phyloP scores from a whole-genome alignment of 345 rosid genomes.

The Melaleuca quinquenervia region DNA sequence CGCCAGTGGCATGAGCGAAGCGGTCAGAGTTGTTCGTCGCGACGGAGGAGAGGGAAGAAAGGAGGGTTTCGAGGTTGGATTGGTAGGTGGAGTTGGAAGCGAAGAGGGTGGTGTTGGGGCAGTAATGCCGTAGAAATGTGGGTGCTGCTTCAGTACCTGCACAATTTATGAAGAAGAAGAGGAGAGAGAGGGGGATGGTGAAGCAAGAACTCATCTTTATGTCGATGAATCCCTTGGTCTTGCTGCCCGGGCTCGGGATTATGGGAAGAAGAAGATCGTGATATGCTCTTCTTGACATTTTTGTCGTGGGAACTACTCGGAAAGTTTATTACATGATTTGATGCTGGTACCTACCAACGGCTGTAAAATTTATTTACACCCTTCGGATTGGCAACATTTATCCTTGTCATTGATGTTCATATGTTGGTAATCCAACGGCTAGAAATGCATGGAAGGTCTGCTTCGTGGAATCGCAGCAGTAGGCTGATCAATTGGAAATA shows the following conservation, averaged over 20 bases:
- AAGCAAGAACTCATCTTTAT: background rate
- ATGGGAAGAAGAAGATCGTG: background rate
- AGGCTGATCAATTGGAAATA: background rate
- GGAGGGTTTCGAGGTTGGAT: background rate
- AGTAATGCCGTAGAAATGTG: accelerated
- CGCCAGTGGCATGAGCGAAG: background rate
- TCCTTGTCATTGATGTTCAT: background rate
- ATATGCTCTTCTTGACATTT: too few relatives aligned
- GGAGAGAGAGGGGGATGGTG: too few relatives aligned
- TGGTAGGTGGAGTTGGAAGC: background rate
- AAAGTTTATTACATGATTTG: background rate
- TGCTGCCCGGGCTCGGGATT: too few relatives aligned
- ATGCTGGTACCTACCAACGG: background rate
- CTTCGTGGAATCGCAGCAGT: background rate
- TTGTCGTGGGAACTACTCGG: too few relatives aligned
- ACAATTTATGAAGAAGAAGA: too few relatives aligned
- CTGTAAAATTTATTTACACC: background rate
- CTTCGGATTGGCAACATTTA: background rate
- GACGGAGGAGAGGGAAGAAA: background rate
- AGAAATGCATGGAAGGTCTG: background rate
- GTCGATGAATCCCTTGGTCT: background rate
- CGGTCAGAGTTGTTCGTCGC: accelerated
- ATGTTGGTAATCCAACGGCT: background rate
- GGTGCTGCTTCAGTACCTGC: too few relatives aligned
- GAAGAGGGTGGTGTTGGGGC: too few relatives aligned